Conservation (phyloP, 179 eudicot genomes). For the Spinacia oleracea region DNA sequence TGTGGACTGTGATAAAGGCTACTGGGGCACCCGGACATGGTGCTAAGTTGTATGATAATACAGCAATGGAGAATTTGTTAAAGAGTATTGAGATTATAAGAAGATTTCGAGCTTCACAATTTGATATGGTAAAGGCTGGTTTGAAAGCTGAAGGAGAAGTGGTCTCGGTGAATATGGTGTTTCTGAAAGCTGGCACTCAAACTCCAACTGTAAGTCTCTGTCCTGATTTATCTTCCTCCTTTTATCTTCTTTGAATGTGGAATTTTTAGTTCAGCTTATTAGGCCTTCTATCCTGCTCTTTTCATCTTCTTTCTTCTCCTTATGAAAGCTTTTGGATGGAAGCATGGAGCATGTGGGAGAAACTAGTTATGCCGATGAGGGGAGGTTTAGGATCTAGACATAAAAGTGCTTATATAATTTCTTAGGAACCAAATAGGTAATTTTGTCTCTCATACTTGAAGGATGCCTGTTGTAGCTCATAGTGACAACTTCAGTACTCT, state of each 20-base stretch:
- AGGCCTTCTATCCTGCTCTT: neutral
- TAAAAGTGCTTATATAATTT: neutral
- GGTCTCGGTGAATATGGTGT: conserved; percentile 81
- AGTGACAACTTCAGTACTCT: neutral
- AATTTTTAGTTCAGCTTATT: neutral
- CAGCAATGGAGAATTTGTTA: conserved; percentile 87
- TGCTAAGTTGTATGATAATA: conserved; percentile 81
- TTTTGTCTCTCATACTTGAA: neutral
- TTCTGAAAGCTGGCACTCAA: conserved; percentile 89
- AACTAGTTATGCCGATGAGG: neutral
- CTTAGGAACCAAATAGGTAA: neutral
- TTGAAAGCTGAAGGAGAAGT: conserved; percentile 84
- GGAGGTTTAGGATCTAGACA: neutral
- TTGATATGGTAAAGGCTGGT: conserved; percentile 88
- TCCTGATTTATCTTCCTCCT: too few species aligned
- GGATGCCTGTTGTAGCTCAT: neutral
- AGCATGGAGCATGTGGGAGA: neutral
- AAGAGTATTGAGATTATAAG: conserved; percentile 85
- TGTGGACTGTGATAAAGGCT: conserved; percentile 91
- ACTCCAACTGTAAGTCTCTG: conserved; percentile 71
- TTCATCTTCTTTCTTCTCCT: neutral
- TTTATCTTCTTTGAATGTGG: neutral
- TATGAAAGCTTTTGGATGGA: neutral
- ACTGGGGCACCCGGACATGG: conserved; percentile 94
- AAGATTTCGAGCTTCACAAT: conserved; percentile 84